Conservation (phyloP, 345 rosid species). For the Conringia planisiliqua region DNA sequence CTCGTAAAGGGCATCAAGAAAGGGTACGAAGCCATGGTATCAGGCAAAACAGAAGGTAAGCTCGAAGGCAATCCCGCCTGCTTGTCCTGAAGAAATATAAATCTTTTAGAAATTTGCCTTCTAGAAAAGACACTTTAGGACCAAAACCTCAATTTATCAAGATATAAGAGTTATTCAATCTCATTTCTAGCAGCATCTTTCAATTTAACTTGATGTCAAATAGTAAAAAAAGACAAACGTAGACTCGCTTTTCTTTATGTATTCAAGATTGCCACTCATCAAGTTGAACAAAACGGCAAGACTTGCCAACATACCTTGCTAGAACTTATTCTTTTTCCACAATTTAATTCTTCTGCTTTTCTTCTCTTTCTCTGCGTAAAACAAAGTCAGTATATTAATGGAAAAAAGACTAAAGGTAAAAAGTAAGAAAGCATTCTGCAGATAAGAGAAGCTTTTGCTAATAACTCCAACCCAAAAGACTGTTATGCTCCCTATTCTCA, state of each 20-base stretch:
- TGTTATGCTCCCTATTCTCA: not conserved
- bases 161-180: not conserved
- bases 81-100: slow-evolving; percentile 65
- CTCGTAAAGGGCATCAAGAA: slow-evolving; percentile 39
- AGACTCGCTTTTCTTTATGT: not conserved
- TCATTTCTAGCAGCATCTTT: not conserved
- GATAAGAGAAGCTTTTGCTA: not conserved
- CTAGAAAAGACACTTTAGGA: not conserved
- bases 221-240: not conserved
- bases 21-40: slow-evolving; percentile 53
- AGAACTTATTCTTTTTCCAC: slow-evolving; percentile 53
- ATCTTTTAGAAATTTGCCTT: not conserved
- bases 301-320: slow-evolving; percentile 57
- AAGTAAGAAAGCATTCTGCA: not conserved
- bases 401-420: not conserved
- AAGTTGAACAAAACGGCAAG: not conserved
- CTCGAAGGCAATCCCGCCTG: slow-evolving; percentile 55
- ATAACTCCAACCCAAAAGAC: not conserved
- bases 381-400: not conserved
- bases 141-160: not conserved
- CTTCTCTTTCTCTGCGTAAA: slow-evolving; percentile 78
- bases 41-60: slow-evolving; percentile 42
- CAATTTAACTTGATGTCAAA: not conserved
- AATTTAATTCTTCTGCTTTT: slow-evolving; percentile 63
- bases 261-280: not conserved